These are phyloP conservation scores for Akanthomyces uredinophilus DNA, from an alignment of 2,329 filamentous ascomycete species.

Conservation along the genomic window DNA sequence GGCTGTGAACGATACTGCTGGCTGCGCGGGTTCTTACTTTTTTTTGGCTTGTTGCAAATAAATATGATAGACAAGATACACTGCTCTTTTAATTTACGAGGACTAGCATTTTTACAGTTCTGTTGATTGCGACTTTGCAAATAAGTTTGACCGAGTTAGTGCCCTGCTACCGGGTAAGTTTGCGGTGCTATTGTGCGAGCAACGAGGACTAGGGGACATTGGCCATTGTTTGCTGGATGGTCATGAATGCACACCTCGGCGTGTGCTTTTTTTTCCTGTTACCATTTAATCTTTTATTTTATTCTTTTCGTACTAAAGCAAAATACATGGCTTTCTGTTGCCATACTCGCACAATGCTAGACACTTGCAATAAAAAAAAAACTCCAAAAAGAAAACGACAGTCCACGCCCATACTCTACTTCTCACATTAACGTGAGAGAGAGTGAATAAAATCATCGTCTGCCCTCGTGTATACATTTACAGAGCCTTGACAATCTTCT, in stretches of 20 bases:
- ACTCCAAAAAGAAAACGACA: conserved; percentile 9
- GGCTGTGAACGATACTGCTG: background rate
- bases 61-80: conserved; percentile 4
- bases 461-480: conserved; percentile 14
- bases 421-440: background rate
- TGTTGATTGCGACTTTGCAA: too few species aligned
- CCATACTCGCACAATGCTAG: background rate
- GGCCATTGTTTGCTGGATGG: background rate
- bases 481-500: conserved; percentile 60
- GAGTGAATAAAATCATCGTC: background rate
- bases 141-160: too few species aligned
- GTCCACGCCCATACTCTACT: background rate
- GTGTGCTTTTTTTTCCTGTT: background rate
- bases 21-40: too few species aligned
- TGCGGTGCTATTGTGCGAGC: too few species aligned
- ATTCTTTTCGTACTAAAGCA: background rate
- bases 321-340: background rate
- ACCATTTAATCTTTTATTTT: background rate
- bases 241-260: background rate
- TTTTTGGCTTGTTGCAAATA: background rate
- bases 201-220: background rate
- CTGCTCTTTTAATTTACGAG: background rate
- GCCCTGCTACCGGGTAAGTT: background rate
- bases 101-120: background rate
- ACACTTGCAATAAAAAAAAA: background rate